phyloP scores from a whole-genome alignment of 495 filamentous ascomycete species.

The Corynascus novoguineensis region DNA sequence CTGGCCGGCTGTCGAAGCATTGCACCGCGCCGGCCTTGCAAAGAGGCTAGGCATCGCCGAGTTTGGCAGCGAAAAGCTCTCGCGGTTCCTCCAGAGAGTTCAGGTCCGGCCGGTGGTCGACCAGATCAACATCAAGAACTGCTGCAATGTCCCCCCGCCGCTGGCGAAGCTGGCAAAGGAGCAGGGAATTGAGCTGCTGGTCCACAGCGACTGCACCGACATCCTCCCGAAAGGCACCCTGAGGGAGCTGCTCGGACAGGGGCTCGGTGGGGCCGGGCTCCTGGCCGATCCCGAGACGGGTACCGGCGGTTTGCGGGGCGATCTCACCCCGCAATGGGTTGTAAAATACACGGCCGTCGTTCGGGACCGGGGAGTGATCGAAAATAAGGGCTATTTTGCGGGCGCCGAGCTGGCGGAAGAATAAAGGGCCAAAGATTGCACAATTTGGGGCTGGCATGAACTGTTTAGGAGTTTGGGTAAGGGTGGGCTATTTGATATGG shows the following conservation, averaged over 20 bases:
- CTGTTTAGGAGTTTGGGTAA: conserved; percentile 7
- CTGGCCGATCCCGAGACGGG: conserved; percentile 47
- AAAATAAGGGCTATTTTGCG: conserved; percentile 97
- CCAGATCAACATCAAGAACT: conserved; percentile 96
- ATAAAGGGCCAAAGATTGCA: not conserved
- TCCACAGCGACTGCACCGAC: conserved; percentile 91
- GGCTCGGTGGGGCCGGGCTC: conserved; percentile 60
- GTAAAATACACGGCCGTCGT: conserved; percentile 98
- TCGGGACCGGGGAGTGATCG: conserved; percentile 89
- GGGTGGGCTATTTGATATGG: not conserved
- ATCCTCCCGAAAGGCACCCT: conserved; percentile 80
- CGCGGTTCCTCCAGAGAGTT: conserved; percentile 51
- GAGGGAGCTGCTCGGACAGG: conserved; percentile 70
- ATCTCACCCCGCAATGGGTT: conserved; percentile 86
- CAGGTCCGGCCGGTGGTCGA: conserved; percentile 74
- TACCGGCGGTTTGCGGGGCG: conserved; percentile 57
- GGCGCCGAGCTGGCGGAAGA: conserved; percentile 57
- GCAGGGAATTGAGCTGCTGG: conserved; percentile 79
- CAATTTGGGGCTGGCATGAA: not conserved
- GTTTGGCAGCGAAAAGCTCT: conserved; percentile 77
- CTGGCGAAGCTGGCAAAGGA: conserved; percentile 79
- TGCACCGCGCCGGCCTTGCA: conserved; percentile 67
- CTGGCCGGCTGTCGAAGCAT: conserved; percentile 67
- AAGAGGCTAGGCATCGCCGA: conserved; percentile 78
- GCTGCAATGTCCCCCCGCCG: conserved; percentile 89